A percentile compares a stretch with the other conserved stretches of the same genome.
Evolutionary conservation across 2,329 filamentous ascomycete species (phyloP).

Genomic region (Aspergillus fumigatus): DNA sequence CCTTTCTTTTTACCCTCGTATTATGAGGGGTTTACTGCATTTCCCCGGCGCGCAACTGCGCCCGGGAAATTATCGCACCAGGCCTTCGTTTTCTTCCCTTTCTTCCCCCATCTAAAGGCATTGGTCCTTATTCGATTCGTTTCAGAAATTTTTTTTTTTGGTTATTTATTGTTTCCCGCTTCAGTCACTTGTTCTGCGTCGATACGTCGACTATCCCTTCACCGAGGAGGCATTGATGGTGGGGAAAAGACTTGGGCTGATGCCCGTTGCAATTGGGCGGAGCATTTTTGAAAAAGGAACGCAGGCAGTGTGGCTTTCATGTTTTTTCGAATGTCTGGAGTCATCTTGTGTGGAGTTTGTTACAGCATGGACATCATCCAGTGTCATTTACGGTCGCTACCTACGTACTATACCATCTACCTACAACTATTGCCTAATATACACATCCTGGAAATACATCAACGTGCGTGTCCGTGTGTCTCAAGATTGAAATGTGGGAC

Average conservation of each 20-base stretch:
- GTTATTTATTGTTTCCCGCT: neutral
- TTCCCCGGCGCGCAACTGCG: slow-evolving; percentile 7
- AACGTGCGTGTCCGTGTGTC: neutral
- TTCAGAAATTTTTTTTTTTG: neutral
- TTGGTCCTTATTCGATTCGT: neutral
- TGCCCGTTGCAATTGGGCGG: slow-evolving; percentile 13
- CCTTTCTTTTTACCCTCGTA: slow-evolving; percentile 1
- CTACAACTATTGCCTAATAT: neutral
- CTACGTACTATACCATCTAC: neutral
- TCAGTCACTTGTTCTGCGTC: neutral
- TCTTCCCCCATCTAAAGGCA: neutral
- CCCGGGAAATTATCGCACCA: slow-evolving; percentile 11
- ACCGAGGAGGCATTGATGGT: slow-evolving; percentile 3
- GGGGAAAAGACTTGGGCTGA: slow-evolving; percentile 8
- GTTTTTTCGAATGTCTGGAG: neutral
- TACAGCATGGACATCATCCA: neutral
- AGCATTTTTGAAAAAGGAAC: slow-evolving; percentile 12
- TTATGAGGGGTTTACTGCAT: slow-evolving; percentile 8
- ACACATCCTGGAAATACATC: neutral
- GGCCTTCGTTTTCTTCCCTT: slow-evolving; percentile 10
- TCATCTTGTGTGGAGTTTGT: neutral
- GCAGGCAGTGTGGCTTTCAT: neutral
- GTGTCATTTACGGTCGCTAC: neutral
- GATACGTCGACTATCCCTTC: neutral
- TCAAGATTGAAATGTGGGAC: neutral